These are phyloP conservation scores for Trichophyton equinum DNA, from an alignment of 2,329 filamentous ascomycete species.

Conservation along the genomic window DNA sequence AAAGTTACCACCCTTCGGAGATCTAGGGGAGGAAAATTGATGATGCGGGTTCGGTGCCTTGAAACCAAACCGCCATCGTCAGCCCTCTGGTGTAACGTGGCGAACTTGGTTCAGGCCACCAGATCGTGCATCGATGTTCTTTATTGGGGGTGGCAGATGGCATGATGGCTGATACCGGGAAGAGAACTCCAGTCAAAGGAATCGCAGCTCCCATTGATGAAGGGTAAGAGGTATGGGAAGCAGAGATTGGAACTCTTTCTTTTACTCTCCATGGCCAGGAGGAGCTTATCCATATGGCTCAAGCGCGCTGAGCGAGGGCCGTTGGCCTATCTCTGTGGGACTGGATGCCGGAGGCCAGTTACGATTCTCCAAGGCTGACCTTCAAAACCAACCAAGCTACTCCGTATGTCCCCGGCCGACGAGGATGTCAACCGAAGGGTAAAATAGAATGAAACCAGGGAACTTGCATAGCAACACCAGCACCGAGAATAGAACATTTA, in stretches of 20 bases:
- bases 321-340: neutral
- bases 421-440: neutral
- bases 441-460: neutral
- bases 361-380: neutral
- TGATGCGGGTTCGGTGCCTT: neutral
- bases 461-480: neutral
- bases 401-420: neutral
- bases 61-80: neutral
- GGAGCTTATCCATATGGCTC: neutral
- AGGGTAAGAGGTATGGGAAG: neutral
- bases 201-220: neutral
- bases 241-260: neutral
- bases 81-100: slow-evolving; percentile 2
- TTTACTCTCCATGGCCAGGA: neutral
- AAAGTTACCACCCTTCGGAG: neutral
- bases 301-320: neutral
- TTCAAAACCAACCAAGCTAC: neutral
- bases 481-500: neutral
- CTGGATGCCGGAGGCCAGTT: neutral
- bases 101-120: neutral
- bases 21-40: neutral
- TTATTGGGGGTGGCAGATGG: neutral
- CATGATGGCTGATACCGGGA: neutral
- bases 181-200: neutral
- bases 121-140: neutral